These are phyloP conservation scores for Colletotrichum destructivum DNA, from an alignment of 2,329 filamentous ascomycete species.

Conservation along the genomic window DNA sequence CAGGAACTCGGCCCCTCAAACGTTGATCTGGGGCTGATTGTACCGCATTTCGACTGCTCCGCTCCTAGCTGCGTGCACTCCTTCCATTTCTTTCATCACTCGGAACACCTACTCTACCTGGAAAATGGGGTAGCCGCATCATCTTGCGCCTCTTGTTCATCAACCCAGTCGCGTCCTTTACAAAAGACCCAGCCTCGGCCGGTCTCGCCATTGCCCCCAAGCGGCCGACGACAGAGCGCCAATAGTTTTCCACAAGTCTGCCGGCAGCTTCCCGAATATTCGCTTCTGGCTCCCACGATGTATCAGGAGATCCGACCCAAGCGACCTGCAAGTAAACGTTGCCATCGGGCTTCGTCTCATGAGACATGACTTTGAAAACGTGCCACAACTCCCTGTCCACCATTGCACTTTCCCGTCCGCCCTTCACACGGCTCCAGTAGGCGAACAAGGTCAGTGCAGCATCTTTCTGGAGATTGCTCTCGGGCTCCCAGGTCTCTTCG, in stretches of 20 bases:
- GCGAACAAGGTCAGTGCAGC: background rate
- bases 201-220: background rate
- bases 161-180: background rate
- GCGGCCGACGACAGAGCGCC: background rate
- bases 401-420: background rate
- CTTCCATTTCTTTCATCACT: too few species aligned
- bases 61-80: too few species aligned
- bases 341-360: background rate
- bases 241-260: background rate
- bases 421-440: background rate
- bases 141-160: background rate
- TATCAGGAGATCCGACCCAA: background rate
- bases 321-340: background rate
- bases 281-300: background rate
- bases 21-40: too few species aligned
- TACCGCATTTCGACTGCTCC: too few species aligned
- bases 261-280: background rate
- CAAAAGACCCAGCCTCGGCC: background rate
- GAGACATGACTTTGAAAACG: background rate
- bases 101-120: too few species aligned
- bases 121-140: background rate
- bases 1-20: too few species aligned
- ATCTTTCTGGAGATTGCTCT: background rate
- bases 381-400: background rate
- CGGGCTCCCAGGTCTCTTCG: background rate